Percentiles rank a stretch among this genome's conserved stretches.
These are phyloP conservation scores for Monosporascus cannonballus DNA, from an alignment of 2,329 filamentous ascomycete species.

Conservation along the genomic window DNA sequence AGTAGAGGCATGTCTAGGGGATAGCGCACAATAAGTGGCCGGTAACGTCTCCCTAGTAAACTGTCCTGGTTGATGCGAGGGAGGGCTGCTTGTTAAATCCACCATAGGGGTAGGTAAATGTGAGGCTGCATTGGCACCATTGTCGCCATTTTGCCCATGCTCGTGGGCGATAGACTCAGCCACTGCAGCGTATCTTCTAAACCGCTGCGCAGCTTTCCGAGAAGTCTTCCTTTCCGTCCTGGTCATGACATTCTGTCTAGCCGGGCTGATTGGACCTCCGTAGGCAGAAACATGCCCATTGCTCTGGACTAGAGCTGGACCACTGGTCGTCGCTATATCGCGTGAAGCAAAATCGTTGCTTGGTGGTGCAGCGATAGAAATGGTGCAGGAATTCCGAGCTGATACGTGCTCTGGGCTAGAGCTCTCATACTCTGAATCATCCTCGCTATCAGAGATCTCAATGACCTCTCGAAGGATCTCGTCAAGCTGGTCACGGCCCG, in stretches of 20 bases:
- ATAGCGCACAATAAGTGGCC: conserved; percentile 5
- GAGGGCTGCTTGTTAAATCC: conserved; percentile 16
- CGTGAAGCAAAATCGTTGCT: conserved; percentile 4
- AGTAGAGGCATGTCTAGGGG: conserved; percentile 7
- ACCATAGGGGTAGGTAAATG: conserved; percentile 7
- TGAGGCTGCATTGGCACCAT: conserved; percentile 10
- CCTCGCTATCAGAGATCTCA: conserved; percentile 57
- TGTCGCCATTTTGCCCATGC: conserved; percentile 8
- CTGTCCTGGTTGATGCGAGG: conserved; percentile 5
- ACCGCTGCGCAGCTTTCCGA: conserved; percentile 24
- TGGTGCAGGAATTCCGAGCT: conserved; percentile 6
- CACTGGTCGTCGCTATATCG: neutral
- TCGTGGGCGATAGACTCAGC: conserved; percentile 23
- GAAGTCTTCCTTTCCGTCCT: conserved; percentile 21
- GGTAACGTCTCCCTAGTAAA: conserved; percentile 11
- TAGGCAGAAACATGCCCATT: conserved; percentile 10
- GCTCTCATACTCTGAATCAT: conserved; percentile 29
- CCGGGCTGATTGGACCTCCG: conserved; percentile 11
- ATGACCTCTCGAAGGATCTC: conserved; percentile 62
- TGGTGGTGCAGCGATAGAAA: conserved; percentile 6
- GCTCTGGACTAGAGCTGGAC: conserved; percentile 2
- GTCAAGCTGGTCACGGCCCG: conserved; percentile 59
- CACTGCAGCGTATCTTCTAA: conserved; percentile 28
- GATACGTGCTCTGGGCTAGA: conserved; percentile 13
- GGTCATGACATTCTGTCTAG: conserved; percentile 16